Evolutionary conservation across 768 basidiomycete species (phyloP), one percentile per base, ranked within the genome.

Genomic region (Leucocoprinus leucothites): DNA sequence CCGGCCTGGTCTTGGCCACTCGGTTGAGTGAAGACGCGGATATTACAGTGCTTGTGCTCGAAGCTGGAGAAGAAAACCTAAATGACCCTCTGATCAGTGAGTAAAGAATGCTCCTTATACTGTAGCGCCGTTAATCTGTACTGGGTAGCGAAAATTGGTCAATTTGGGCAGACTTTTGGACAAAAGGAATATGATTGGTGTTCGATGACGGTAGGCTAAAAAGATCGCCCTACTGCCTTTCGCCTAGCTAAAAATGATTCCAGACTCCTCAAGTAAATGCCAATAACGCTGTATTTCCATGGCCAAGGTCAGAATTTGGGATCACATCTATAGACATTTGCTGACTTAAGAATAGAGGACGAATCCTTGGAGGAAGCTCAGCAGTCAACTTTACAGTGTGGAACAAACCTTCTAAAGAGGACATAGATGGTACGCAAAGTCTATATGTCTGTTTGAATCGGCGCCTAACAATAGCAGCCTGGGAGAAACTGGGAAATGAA

Each of bases 401-500:
- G 68, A 59, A 58, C 24, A 66, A 69, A 47, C 69, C 70, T 13
- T 68, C 69, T 24, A 62, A 63, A 18, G 48, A 44, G 3, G 69
- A 69, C 40, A 53, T 69, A 13, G 64, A 70, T 50, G 45, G 45
- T 47, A 21, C 25, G 45, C 5, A 3, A 45, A 18, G 21, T 11
- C 21, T 11, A 5, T 19, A 9, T 19, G 5, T 45, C 43, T 19
- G 3, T n/a, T 22, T 42, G 16, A n/a, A 42, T n/a, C 16, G 4
- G 14, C 41, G 4, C 8, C n/a, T n/a, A 42, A 5, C 7, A 7
- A 45, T 7, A 21, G 2, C 14, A 47, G 69, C 66, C 3, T 66
- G 75, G 43, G 80, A 81, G 60, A 66, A 68, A 47, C 69, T 83
- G 11, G 81, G 81, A 4, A 83, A 83, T 57, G 67, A 70, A 0